These are phyloP conservation scores for Zygoascus hellenicus DNA, from an alignment of 1,139 yeast genomes.

Conservation along the genomic window DNA sequence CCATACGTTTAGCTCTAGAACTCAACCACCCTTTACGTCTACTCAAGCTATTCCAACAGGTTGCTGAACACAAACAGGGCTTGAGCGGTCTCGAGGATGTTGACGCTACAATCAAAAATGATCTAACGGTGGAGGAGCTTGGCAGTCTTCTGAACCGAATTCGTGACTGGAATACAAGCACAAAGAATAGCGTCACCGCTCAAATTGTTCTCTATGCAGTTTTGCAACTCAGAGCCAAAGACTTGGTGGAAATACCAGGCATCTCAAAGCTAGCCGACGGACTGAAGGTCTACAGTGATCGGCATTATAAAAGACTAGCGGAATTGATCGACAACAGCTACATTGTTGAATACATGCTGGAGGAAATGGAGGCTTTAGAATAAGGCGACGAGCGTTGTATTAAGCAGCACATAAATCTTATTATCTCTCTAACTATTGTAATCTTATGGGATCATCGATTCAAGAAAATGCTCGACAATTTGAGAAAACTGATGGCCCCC, in stretches of 20 bases:
- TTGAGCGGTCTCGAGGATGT: conserved; percentile 57
- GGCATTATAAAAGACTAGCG: conserved; percentile 74
- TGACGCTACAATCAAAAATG: conserved; percentile 53
- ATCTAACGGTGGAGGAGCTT: conserved; percentile 56
- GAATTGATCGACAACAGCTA: conserved; percentile 79
- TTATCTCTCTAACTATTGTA: too few species aligned
- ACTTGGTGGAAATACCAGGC: conserved; percentile 60
- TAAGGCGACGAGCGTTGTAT: too few species aligned
- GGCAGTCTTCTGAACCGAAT: conserved; percentile 59
- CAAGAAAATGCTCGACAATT: too few species aligned
- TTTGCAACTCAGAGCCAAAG: conserved; percentile 41
- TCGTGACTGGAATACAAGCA: conserved; percentile 93
- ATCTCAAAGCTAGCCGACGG: conserved; percentile 64
- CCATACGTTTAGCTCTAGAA: conserved; percentile 79
- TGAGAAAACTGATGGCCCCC: too few species aligned
- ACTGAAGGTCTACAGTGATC: conserved; percentile 76
- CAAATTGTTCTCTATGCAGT: conserved; percentile 69
- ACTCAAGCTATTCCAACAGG: conserved; percentile 26
- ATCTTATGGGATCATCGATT: too few species aligned
- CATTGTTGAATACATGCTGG: conserved; percentile 75
- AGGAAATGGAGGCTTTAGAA: conserved; percentile 40
- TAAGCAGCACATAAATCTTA: too few species aligned
- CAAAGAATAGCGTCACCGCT: conserved; percentile 70
- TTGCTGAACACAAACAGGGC: conserved; percentile 36
- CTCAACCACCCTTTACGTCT: conserved; percentile 65